phyloP scores from a whole-genome alignment of 352 stramenopile genomes.

The Elongisporangium anandrum region DNA sequence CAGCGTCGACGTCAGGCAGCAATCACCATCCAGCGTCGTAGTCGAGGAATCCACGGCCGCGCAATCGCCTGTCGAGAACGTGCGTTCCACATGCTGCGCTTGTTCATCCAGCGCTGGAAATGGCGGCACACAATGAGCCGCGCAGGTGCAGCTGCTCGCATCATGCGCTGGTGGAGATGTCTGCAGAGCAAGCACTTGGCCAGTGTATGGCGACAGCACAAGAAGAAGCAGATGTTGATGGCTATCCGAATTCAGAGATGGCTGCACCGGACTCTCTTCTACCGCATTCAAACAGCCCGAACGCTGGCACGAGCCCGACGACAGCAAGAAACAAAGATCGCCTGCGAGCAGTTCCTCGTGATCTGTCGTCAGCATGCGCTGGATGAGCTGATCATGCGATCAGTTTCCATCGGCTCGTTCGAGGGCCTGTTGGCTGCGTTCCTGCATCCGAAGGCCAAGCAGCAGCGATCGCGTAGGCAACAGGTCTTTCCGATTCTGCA shows the following conservation, averaged over 20 bases:
- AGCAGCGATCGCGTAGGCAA: background rate
- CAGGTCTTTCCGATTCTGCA: constrained; percentile 34
- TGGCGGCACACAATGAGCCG: constrained; percentile 18
- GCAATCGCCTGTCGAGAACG: constrained; percentile 12
- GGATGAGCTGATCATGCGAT: background rate
- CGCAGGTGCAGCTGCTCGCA: constrained; percentile 18
- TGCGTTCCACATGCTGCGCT: constrained; percentile 20
- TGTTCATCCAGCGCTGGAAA: constrained; percentile 30
- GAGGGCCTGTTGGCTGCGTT: constrained; percentile 6
- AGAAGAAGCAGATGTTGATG: constrained; percentile 5
- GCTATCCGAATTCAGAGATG: constrained; percentile 6
- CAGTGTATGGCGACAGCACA: constrained; percentile 32
- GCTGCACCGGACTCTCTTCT: background rate
- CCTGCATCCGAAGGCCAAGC: constrained; percentile 1
- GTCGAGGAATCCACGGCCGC: constrained; percentile 23
- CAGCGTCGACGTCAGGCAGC: constrained; percentile 18
- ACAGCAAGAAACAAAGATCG: background rate
- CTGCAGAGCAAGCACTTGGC: constrained; percentile 26
- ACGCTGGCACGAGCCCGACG: background rate
- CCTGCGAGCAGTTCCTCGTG: background rate
- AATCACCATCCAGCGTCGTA: constrained; percentile 26
- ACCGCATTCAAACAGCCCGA: background rate
- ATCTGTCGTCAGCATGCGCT: background rate
- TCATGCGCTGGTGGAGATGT: constrained; percentile 31
- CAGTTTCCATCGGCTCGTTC: background rate